These are phyloP conservation scores for Candida sp. DNA, from an alignment of 1,139 yeast species.

Conservation along the genomic window DNA sequence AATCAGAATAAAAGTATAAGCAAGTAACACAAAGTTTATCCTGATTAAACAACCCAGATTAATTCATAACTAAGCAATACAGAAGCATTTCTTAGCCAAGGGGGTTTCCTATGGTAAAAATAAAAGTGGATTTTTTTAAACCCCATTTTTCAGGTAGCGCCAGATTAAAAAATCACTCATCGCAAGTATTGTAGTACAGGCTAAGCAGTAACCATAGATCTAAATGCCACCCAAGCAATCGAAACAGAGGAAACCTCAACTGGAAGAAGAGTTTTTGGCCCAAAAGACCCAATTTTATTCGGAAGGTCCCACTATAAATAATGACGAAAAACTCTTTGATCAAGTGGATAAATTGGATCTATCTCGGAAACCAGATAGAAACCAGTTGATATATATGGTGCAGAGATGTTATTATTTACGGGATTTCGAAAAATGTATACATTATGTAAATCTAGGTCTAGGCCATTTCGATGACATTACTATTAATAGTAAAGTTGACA, in stretches of 20 bases:
- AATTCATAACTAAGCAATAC: too few species aligned
- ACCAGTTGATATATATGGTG: conserved; percentile 36
- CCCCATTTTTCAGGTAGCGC: background rate
- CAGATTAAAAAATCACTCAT: background rate
- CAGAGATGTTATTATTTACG: conserved; percentile 50
- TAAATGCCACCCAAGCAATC: conserved; percentile 1
- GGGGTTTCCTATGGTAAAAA: too few species aligned
- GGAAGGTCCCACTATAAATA: conserved; percentile 51
- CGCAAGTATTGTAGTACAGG: too few species aligned
- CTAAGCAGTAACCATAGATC: background rate
- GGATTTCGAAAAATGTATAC: conserved; percentile 42
- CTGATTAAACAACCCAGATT: too few species aligned
- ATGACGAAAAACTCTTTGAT: conserved; percentile 42
- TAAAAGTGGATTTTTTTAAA: background rate
- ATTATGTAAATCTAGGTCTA: background rate
- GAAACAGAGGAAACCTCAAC: conserved; percentile 49
- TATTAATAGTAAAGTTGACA: conserved; percentile 1
- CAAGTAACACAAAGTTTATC: too few species aligned
- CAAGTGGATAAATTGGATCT: conserved; percentile 19
- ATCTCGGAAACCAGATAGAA: conserved; percentile 30
- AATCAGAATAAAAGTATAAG: too few species aligned
- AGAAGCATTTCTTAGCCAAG: too few species aligned
- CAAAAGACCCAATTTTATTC: conserved; percentile 43
- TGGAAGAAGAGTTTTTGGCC: conserved; percentile 46
- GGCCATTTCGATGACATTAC: background rate